Evolutionary conservation across 805 yeast genomes (phyloP).

Genomic region (Saccharomycopsis oosterbeekiorum): DNA sequence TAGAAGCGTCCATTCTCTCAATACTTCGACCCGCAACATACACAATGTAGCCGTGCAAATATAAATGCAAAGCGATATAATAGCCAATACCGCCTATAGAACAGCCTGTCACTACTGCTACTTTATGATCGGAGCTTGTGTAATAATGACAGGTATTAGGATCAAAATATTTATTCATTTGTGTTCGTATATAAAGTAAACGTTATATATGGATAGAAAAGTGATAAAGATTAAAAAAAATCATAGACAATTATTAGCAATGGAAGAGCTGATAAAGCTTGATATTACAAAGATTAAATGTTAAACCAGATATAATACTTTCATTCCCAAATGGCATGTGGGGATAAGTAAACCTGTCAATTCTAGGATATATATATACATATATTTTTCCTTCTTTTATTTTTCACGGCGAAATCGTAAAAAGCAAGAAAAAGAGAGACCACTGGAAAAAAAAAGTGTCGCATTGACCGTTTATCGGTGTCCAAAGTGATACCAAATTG

Average conservation of each 20-base stretch:
- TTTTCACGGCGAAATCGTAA: not conserved
- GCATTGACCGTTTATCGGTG: not conserved
- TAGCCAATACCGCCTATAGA: slow-evolving; percentile 79
- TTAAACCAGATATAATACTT: not conserved
- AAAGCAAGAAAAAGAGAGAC: not conserved
- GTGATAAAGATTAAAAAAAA: not conserved
- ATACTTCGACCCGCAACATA: slow-evolving; percentile 66
- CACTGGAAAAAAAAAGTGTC: not conserved
- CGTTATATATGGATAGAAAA: not conserved
- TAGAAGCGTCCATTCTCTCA: slow-evolving; percentile 45
- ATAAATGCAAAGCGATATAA: slow-evolving; percentile 64
- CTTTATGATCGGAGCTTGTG: slow-evolving; percentile 40
- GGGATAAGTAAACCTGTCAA: not conserved
- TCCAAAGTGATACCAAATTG: not conserved
- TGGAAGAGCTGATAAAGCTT: too few relatives aligned
- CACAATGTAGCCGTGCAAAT: slow-evolving; percentile 67
- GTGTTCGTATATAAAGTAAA: not conserved
- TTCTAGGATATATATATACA: not conserved
- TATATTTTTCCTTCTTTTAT: not conserved
- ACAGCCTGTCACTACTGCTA: slow-evolving; percentile 62
- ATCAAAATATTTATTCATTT: slow-evolving; percentile 22
- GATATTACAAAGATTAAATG: too few relatives aligned
- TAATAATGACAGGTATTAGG: slow-evolving; percentile 47
- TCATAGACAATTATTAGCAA: too few relatives aligned
- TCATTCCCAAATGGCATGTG: not conserved